Base-by-base conservation (phyloP, 1,139 yeast species). In the Pichia sp. region DNA sequence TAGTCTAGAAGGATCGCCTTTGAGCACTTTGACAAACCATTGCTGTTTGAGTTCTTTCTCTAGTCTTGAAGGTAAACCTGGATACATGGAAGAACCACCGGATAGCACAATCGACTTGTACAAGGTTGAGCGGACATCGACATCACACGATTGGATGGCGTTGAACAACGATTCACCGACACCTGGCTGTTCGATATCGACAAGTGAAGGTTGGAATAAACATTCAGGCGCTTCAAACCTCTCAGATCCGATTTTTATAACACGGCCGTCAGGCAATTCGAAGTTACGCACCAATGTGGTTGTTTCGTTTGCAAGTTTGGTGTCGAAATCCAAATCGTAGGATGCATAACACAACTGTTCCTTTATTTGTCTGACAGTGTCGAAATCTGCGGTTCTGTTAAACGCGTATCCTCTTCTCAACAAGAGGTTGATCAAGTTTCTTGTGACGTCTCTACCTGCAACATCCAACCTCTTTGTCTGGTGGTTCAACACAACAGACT, bases 191-290 rank as follows among this genome's bases (percentile, higher is more conserved):
- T 93, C 99, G 57, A 89, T 90, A 70, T 92, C 99, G n/a, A 93
- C 97, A 64, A 93, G 79, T 65, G 85, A 84, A 53, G 99, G 99
- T 75, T 95, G 99, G 81, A 93, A 93, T 65, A 93, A 78, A 75
- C 99, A 93, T 73, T 93, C 99, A 41, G 99, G 97, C 2, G 99
- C 99, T 73, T 90, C 96, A 70, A 89, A 93, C 72, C 99, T 81
- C 73, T 93, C 99, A 38, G 95, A 88, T 4, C 99, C 98, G 49
- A 92, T 89, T 71, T 87, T 89, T 65, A 93, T 90, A 44, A 88
- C 83, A 72, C 99, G 82, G 53, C 99, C 99, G 72, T 93, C 99
- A 11, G 99, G 99, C 60, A 95, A 79, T 72, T 93, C 97, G 70
- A 89, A 92, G 58, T 81, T 81, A 70, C 92, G 96, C 55, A 92